Evolutionary conservation across 805 yeast species (phyloP), one percentile per base, ranked within the genome.

Genomic region (Spathaspora girioi): DNA sequence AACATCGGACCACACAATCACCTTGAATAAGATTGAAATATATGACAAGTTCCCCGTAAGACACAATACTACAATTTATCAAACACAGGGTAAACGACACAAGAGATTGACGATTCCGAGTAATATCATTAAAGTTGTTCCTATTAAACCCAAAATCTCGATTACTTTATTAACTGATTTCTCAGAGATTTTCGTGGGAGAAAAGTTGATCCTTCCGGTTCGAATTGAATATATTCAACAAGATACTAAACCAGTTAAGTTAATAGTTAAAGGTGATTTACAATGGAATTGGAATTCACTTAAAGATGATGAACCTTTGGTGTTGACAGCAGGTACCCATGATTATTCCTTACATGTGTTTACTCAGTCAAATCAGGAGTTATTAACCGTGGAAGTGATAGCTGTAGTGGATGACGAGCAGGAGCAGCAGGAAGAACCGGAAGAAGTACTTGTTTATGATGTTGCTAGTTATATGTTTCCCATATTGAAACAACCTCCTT

Each of bases 261-360:
- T 23, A 42, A 18, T 14, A 42, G 44, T 23, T 2, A 42, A 19
- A 18, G 45, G 50, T 14, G 52, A 55, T 6, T 59, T 65, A 2
- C 67, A 58, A 44, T 59, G 59, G 3, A 64, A 63, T 49, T 74
- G 77, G 77, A 65, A 68, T 19, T 55, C 47, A 6, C 51, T 67
- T 43, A 74, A 74, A 52, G 79, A 74, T 52, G 79, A 74, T 46
- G 75, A 70, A 51, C 64, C 72, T 1, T 54, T 73, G 41, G 59
- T 60, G 23, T 45, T 73, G 29, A 48, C 55, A 4, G 53, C 52
- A 1, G 50, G 49, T 12, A 52, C 38, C 15, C 42, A 29, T 17
- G n/a, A 31, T 14, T 59, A 58, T 38, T 43, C 15, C 0, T 58
- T 71, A 38, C 59, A 63, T 26, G 52, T 70, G 12, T 50, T 5